A percentile compares a stretch with the other conserved stretches of the same genome.
phyloP scores from a whole-genome alignment of 805 yeast species.

The Yamadazyma kitorensis region DNA sequence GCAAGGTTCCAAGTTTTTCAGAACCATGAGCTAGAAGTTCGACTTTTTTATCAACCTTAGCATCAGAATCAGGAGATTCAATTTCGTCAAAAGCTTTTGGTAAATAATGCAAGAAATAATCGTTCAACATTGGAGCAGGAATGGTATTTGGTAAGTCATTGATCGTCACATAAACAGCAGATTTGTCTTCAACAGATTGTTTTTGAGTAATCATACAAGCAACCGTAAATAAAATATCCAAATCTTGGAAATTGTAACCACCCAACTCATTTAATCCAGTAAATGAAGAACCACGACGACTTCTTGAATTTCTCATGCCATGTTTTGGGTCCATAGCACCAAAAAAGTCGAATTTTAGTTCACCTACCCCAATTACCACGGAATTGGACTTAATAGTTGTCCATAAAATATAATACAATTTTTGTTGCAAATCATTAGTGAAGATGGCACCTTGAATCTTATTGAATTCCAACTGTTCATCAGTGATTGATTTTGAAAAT shows the following conservation, averaged over 20 bases:
- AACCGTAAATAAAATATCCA: slow-evolving; percentile 28
- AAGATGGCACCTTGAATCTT: slow-evolving; percentile 36
- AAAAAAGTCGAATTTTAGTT: slow-evolving; percentile 25
- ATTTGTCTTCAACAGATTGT: slow-evolving; percentile 11
- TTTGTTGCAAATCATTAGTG: slow-evolving; percentile 37
- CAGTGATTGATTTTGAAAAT: not conserved
- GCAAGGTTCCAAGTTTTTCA: slow-evolving; percentile 20
- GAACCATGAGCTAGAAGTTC: slow-evolving; percentile 22
- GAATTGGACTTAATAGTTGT: slow-evolving; percentile 15
- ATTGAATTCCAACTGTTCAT: slow-evolving; percentile 12
- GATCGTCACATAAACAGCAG: slow-evolving; percentile 20
- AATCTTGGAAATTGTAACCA: slow-evolving; percentile 40
- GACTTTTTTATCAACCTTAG: slow-evolving; percentile 15
- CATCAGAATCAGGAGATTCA: slow-evolving; percentile 7
- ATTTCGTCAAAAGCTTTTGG: slow-evolving; percentile 18
- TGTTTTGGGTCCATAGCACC: slow-evolving; percentile 13
- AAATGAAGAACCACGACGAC: slow-evolving; percentile 34
- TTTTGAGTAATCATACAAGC: slow-evolving; percentile 28
- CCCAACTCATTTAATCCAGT: slow-evolving; percentile 38
- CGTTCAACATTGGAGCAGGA: slow-evolving; percentile 35
- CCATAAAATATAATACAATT: slow-evolving; percentile 35
- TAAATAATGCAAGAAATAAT: slow-evolving; percentile 32
- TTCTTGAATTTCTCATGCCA: slow-evolving; percentile 14
- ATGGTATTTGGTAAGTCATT: slow-evolving; percentile 33
- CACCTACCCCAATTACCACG: slow-evolving; percentile 34